Base-by-base conservation (phyloP, 208 protist species). In the Porcisia hertigi region DNA sequence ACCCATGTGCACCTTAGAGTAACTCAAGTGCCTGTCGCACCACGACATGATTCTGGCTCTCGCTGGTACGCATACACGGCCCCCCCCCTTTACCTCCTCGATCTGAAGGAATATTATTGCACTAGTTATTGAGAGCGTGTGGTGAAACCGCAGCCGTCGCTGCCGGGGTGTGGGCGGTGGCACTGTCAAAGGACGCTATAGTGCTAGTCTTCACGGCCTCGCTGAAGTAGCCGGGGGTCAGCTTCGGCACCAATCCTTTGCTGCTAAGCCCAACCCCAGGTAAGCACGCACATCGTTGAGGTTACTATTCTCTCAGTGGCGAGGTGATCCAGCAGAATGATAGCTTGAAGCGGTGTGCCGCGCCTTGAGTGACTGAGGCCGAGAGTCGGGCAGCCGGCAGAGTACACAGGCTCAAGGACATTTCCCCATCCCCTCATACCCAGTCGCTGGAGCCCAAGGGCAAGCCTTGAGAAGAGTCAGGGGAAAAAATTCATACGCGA, bases 1-100 rank as follows among this genome's bases (percentile, higher is more conserved):
- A 43, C 23, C 8, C 30, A 85, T 71, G 20, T 80, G 59, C 75
- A 34, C 49, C 45, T 25, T 7, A 57, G 83, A 58, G 70, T 79
- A n/a, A 86, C 72, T 85, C 49, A 11, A 85, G 55, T 16, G 76
- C 81, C 16, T 77, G 76, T 55, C 85, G 84, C 71, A 85, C 69
- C 2, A 49, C 20, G 2, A 83, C 53, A 25, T 63, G 57, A 30
- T 75, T 49, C n/a, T 30, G 58, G 12, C 63, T 55, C 3, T 54
- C n/a, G 23, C 69, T 3, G 16, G 81, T 64, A 63, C 77, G 34
- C 41, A 75, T 66, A 3, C 57, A 75, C 18, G 18, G 69, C 78
- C 63, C 77, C 73, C 45, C 62, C n/a, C n/a, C n/a, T n/a, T n/a
- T n/a, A n/a, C n/a, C n/a, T n/a, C n/a, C n/a, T n/a, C n/a, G n/a